These are phyloP conservation scores for Exophiala bonariae DNA, from an alignment of 2,329 filamentous ascomycete species.

Conservation along the genomic window DNA sequence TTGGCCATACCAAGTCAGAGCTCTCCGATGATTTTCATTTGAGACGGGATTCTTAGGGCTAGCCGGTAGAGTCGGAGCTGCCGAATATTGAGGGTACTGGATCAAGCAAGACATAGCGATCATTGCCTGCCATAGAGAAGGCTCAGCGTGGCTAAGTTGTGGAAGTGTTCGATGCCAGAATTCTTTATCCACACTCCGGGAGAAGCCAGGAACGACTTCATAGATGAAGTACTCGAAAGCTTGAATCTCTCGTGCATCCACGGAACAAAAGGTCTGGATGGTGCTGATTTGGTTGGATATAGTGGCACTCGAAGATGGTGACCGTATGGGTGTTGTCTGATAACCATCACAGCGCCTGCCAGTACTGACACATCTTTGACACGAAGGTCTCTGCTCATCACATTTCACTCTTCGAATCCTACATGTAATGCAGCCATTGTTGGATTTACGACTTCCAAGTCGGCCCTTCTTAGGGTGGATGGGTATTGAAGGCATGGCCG, in stretches of 20 bases:
- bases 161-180: constrained; percentile 6
- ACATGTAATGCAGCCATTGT: constrained; percentile 34
- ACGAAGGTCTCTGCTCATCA: constrained; percentile 33
- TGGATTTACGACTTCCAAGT: constrained; percentile 10
- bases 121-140: constrained; percentile 1
- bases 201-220: constrained; percentile 5
- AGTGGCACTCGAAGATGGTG: neutral
- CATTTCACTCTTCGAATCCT: constrained; percentile 36
- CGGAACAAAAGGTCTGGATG: neutral
- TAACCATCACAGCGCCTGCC: constrained; percentile 36
- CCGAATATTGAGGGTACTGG: neutral
- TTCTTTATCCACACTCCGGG: neutral
- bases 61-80: neutral
- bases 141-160: neutral
- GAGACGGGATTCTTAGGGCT: neutral
- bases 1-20: neutral
- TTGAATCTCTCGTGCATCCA: neutral
- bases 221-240: constrained; percentile 7
- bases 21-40: neutral
- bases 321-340: neutral
- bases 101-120: constrained; percentile 5
- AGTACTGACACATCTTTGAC: constrained; percentile 31
- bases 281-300: neutral
- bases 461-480: neutral
- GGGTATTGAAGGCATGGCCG: neutral